Conservation (phyloP, 179 eudicot genomes). For the Monotropa hypopitys region DNA sequence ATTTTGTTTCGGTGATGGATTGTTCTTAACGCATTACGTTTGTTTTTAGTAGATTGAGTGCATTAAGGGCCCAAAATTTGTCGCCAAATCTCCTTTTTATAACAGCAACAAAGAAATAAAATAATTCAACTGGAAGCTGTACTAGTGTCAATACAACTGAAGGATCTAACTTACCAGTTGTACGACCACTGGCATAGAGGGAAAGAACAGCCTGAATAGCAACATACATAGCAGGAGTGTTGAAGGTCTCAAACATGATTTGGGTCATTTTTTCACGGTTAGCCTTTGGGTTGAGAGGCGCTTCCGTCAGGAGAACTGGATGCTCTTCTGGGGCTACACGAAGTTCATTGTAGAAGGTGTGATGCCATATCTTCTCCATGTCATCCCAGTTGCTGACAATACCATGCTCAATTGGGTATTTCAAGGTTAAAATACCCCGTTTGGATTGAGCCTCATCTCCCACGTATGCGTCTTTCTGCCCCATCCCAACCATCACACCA, state of each 20-base stretch:
- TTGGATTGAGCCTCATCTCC: slow-evolving; percentile 43
- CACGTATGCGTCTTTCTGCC: slow-evolving; percentile 36
- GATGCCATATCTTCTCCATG: slow-evolving; percentile 45
- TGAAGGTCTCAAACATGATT: slow-evolving; percentile 60
- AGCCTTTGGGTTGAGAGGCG: slow-evolving; percentile 42
- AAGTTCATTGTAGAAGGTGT: slow-evolving; percentile 34
- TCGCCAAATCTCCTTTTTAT: too few relatives aligned
- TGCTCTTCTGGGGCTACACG: slow-evolving; percentile 47
- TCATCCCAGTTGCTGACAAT: slow-evolving; percentile 46
- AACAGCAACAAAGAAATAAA: too few relatives aligned
- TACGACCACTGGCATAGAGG: slow-evolving; percentile 66
- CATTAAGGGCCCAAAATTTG: too few relatives aligned
- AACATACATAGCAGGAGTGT: slow-evolving; percentile 66
- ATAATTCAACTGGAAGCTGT: background rate
- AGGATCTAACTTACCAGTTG: slow-evolving; percentile 34
- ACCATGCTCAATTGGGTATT: slow-evolving; percentile 42
- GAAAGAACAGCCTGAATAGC: slow-evolving; percentile 74
- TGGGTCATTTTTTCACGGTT: slow-evolving; percentile 40
- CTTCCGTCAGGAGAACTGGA: slow-evolving; percentile 35
- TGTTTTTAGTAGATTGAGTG: too few relatives aligned
- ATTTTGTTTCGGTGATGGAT: too few relatives aligned
- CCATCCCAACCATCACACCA: slow-evolving; percentile 47
- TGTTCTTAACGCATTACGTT: too few relatives aligned
- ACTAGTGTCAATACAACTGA: background rate
- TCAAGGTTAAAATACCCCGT: slow-evolving; percentile 33